Conservation (phyloP, 352 stramenopile genomes). For the Globisporangium rhizosaccharum region DNA sequence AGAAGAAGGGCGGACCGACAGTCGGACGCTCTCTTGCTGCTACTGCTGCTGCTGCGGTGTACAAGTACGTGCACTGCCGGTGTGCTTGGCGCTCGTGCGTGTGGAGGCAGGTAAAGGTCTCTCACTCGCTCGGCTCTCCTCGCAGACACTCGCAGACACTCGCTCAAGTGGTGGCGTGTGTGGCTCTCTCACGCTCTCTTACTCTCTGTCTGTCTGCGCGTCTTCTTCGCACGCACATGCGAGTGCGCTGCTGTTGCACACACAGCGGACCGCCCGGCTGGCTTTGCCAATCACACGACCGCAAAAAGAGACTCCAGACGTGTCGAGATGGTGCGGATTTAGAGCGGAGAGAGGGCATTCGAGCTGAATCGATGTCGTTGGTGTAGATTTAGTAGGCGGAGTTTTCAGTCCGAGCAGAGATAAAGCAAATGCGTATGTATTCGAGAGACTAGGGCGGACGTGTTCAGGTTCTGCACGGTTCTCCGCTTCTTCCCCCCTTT, state of each 20-base stretch:
- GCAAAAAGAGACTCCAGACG: not conserved
- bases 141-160: not conserved
- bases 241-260: not conserved
- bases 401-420: not conserved
- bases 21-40: not conserved
- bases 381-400: too few relatives aligned
- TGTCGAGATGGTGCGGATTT: not conserved
- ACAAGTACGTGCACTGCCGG: too few relatives aligned
- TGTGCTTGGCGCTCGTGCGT: not conserved
- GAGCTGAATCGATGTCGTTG: too few relatives aligned
- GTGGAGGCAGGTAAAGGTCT: not conserved
- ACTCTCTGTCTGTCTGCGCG: not conserved
- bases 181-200: not conserved
- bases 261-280: not conserved
- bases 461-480: conserved; percentile 2
- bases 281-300: not conserved
- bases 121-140: not conserved
- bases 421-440: not conserved
- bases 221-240: not conserved
- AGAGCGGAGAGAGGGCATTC: not conserved
- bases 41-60: too few relatives aligned
- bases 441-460: not conserved
- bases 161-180: not conserved
- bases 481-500: conserved; percentile 10
- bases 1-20: not conserved